Evolutionary conservation across 331 rosid species (phyloP).

Genomic region (Quercus tomentella): DNA sequence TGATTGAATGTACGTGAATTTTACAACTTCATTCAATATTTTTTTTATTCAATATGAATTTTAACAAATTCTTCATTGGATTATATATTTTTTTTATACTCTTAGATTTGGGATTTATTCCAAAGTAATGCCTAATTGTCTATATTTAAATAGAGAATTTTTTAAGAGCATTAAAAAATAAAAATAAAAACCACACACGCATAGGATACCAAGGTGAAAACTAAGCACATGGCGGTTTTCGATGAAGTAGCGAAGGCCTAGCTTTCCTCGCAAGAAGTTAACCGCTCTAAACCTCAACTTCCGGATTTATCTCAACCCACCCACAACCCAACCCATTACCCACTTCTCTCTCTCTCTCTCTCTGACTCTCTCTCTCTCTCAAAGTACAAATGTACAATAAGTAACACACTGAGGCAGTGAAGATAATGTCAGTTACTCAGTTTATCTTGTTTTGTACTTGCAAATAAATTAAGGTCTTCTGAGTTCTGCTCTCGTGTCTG

Average conservation of each 20-base stretch:
- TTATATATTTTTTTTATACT: too few species aligned
- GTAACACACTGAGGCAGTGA: neutral
- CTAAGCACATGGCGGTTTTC: neutral
- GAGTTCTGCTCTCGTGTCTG: neutral
- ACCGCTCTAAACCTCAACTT: conserved; percentile 26
- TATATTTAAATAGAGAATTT: too few species aligned
- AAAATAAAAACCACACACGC: neutral
- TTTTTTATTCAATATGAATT: too few species aligned
- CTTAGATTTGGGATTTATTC: too few species aligned
- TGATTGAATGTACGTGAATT: too few species aligned
- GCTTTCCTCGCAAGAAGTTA: conserved; percentile 1
- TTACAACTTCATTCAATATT: too few species aligned
- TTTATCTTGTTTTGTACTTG: conserved; percentile 12
- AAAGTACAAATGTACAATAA: too few species aligned
- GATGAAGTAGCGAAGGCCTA: neutral
- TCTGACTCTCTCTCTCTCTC: neutral
- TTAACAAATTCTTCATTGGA: too few species aligned
- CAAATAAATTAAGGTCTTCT: neutral
- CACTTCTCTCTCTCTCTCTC: neutral
- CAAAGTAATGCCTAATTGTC: too few species aligned
- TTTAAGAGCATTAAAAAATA: neutral
- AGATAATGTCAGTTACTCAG: conserved; percentile 17
- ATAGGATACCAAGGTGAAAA: neutral
- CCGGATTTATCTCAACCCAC: conserved; percentile 31
- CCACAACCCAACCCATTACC: neutral